Conservation (phyloP, 768 basidiomycete species). For the Floccularia luteovirens region DNA sequence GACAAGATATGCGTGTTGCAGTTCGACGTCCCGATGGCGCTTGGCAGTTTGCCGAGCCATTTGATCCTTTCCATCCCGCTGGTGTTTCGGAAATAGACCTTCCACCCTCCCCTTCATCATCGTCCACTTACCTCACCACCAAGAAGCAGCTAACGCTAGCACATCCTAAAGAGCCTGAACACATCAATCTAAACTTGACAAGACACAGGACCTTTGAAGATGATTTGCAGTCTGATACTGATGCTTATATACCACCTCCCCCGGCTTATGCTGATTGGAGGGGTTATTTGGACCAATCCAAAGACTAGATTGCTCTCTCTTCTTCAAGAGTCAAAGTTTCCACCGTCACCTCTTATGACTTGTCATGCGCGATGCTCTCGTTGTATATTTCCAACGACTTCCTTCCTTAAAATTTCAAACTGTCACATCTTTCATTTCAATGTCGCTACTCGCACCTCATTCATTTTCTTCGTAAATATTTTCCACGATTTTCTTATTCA, state of each 20-base stretch:
- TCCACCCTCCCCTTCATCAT: constrained; percentile 16
- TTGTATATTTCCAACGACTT: background rate
- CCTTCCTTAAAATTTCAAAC: too few relatives aligned
- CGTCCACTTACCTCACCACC: background rate
- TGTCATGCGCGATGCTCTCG: background rate
- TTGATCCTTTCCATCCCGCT: constrained; percentile 26
- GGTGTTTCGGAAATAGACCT: constrained; percentile 30
- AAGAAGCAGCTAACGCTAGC: background rate
- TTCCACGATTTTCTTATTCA: too few relatives aligned
- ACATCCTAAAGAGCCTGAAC: background rate
- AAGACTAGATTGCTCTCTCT: background rate
- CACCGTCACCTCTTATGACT: background rate
- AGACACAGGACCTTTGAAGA: constrained; percentile 3
- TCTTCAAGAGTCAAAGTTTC: too few relatives aligned
- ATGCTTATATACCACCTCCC: constrained; percentile 4
- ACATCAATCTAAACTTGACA: background rate
- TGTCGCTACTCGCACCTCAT: too few relatives aligned
- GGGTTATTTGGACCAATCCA: constrained; percentile 4
- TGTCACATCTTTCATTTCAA: too few relatives aligned
- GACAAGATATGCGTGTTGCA: constrained; percentile 52
- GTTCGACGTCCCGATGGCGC: constrained; percentile 43
- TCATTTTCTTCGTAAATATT: too few relatives aligned
- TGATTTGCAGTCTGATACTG: background rate
- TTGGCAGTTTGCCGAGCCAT: constrained; percentile 44
- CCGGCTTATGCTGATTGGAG: constrained; percentile 3